Evolutionary conservation across 805 yeast genomes (phyloP), one percentile per base, ranked within the genome.

Genomic region (Ascoidea asiatica): DNA sequence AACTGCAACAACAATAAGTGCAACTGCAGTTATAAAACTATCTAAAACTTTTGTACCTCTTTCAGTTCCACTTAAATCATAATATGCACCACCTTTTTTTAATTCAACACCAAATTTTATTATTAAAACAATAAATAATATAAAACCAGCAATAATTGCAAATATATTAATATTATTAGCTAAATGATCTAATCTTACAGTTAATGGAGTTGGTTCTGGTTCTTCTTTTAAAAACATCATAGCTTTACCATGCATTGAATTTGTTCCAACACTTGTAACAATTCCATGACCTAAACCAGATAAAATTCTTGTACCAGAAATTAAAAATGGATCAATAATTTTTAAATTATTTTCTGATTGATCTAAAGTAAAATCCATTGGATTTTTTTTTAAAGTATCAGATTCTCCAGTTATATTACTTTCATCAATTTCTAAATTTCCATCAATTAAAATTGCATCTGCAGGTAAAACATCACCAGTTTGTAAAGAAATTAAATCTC

Each of bases 1-100:
- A n/a, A 92, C 95, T 0, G 98, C 99, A 43, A 92, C 98, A 15
- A 90, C 98, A 22, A 92, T 79, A 53, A 92, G 74, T 0, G 98
- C 88, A 48, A 92, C 83, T 1, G 97, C 82, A 20, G 92, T 86
- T 56, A 92, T 92, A 48, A 92, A 69, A 46, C 90, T 84, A 55
- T 86, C 81, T 66, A 92, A 67, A 53, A 89, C 89, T 52, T 73
- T 73, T 45, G 85, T 77, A 52, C 95, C 97, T 64, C 88, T 89
- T 56, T 79, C 75, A 5, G 95, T 75, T 5, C 85, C 63, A 0
- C 75, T 59, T 5, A 72, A 46, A 41, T 61, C 58, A 48, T 72
- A 58, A 46, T 68, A 71, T 21, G 53, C 56, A 6, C 77, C 74
- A 18, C 71, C 70, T 1, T 73, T 62, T 11, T 82, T 75, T 35